Conservation (phyloP, 257 asterid genomes). For the Salvia rosmarinus region DNA sequence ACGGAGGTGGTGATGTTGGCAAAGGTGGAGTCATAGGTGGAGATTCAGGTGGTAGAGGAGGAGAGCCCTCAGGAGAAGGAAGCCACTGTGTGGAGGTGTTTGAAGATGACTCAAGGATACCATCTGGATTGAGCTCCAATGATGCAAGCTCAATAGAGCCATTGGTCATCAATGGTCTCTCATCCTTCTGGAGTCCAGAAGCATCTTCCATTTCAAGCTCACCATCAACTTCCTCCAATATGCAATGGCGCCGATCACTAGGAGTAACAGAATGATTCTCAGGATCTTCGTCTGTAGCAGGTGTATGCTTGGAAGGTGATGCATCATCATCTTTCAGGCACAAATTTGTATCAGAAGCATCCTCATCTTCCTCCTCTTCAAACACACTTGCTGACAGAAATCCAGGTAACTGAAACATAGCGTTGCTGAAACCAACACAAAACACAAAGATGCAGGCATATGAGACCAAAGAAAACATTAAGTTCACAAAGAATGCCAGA, state of each 20-base stretch:
- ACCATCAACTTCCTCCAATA: conserved; percentile 90
- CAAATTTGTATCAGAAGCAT: conserved; percentile 39
- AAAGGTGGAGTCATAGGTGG: conserved; percentile 85
- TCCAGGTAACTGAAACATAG: conserved; percentile 62
- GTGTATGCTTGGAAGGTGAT: conserved; percentile 52
- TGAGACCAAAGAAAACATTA: conserved; percentile 34
- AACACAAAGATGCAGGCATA: conserved; percentile 23
- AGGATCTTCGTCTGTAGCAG: conserved; percentile 48
- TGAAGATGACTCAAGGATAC: conserved; percentile 41
- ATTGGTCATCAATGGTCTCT: conserved; percentile 41
- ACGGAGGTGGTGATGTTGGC: conserved; percentile 74
- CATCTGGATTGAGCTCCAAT: conserved; percentile 39
- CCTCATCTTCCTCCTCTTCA: conserved; percentile 66
- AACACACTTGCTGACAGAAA: conserved; percentile 44
- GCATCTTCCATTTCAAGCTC: conserved; percentile 99
- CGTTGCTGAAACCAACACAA: conserved; percentile 52
- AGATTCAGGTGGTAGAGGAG: conserved; percentile 77
- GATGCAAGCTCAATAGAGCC: conserved; percentile 40
- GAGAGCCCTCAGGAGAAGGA: conserved; percentile 74
- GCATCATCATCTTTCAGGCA: conserved; percentile 44
- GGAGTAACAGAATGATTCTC: conserved; percentile 61
- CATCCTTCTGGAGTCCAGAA: conserved; percentile 73
- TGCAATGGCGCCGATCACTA: conserved; percentile 72
- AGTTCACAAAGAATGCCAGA: conserved; percentile 2
- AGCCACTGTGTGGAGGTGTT: conserved; percentile 41